A percentile compares a stretch with the other conserved stretches of the same genome.
phyloP scores from a whole-genome alignment of 805 yeast species.

The Saccharomyces eubayanus region DNA sequence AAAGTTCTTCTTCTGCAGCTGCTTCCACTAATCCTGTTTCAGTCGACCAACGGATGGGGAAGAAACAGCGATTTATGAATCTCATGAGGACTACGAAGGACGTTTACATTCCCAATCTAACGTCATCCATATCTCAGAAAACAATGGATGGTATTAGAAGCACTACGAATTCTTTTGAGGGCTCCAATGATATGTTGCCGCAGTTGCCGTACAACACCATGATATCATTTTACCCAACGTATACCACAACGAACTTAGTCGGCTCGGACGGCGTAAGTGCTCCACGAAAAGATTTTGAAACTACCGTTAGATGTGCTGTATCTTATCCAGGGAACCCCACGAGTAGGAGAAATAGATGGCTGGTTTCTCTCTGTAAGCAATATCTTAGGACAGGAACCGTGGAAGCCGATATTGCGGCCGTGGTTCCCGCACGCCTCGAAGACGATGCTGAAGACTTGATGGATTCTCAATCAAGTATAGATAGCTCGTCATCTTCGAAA shows the following conservation, averaged over 20 bases:
- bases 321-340: conserved; percentile 55
- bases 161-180: conserved; percentile 8
- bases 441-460: neutral
- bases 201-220: conserved; percentile 49
- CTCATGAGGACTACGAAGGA: conserved; percentile 49
- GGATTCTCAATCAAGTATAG: neutral
- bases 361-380: conserved; percentile 62
- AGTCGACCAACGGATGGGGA: conserved; percentile 22
- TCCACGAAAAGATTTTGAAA: conserved; percentile 33
- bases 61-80: conserved; percentile 42
- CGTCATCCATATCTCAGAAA: conserved; percentile 40
- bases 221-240: conserved; percentile 54
- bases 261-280: conserved; percentile 1
- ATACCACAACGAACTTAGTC: conserved; percentile 31
- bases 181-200: neutral
- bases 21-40: conserved; percentile 21
- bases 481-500: neutral
- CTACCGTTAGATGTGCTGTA: conserved; percentile 66
- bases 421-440: neutral
- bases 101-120: conserved; percentile 45
- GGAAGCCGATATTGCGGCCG: neutral
- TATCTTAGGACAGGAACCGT: conserved; percentile 15
- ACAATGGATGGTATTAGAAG: conserved; percentile 38
- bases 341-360: conserved; percentile 60
- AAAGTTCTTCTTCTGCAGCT: conserved; percentile 11